Conservation (phyloP, 164 flowering plant genomes). For the Malania oleifera region DNA sequence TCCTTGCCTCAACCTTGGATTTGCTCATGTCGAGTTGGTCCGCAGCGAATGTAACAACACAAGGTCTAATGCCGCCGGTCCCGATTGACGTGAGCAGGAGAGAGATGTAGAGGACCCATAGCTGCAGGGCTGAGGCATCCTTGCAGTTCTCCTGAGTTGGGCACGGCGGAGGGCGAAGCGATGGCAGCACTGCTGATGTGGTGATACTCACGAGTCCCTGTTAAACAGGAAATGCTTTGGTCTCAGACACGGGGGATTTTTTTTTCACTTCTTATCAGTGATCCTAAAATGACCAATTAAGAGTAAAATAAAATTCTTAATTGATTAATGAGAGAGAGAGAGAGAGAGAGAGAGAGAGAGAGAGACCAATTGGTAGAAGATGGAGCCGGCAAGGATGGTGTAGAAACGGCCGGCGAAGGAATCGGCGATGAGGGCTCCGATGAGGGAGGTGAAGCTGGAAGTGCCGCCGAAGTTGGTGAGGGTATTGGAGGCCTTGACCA, state of each 20-base stretch:
- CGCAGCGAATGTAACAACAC: slow-evolving; percentile 63
- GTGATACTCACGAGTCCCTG: slow-evolving; percentile 62
- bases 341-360: slow-evolving; percentile 1
- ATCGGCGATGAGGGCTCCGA: slow-evolving; percentile 65
- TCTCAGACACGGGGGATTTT: neutral
- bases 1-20: slow-evolving; percentile 22
- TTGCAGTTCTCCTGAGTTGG: slow-evolving; percentile 46
- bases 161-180: slow-evolving; percentile 55
- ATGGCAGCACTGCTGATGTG: slow-evolving; percentile 43
- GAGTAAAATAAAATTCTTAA: no score
- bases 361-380: slow-evolving; percentile 51
- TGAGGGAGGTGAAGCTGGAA: slow-evolving; percentile 46
- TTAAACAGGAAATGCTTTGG: no score
- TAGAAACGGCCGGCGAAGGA: slow-evolving; percentile 59
- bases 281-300: no score
- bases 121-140: slow-evolving; percentile 49
- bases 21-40: slow-evolving; percentile 60
- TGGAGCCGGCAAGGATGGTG: slow-evolving; percentile 47
- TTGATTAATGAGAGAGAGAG: neutral
- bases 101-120: slow-evolving; percentile 50
- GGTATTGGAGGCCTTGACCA: slow-evolving; percentile 60
- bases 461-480: slow-evolving; percentile 58
- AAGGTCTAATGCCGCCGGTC: slow-evolving; percentile 59
- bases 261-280: no score
- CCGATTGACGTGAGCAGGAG: slow-evolving; percentile 57